Conservation (phyloP, 495 filamentous ascomycete species). For the Aspergillus coremiiformis region DNA sequence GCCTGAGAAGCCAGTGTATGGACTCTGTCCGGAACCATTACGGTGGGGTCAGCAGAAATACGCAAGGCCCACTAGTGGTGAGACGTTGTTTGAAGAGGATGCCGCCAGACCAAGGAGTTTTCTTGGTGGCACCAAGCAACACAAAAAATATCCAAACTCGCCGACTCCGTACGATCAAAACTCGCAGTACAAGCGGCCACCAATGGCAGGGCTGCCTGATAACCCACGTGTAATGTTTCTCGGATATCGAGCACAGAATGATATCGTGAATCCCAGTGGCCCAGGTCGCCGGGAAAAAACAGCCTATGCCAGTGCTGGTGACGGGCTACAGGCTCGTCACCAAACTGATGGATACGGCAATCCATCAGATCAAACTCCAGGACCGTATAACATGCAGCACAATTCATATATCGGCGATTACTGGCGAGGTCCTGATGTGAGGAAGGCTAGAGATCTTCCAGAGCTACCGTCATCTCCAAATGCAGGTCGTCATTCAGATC, state of each 20-base stretch:
- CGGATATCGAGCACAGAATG: constrained; percentile 16
- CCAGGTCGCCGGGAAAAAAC: constrained; percentile 8
- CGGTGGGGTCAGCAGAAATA: constrained; percentile 26
- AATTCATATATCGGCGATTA: constrained; percentile 10
- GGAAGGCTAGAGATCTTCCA: constrained; percentile 1
- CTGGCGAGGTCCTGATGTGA: constrained; percentile 11
- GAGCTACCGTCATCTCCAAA: constrained; percentile 3
- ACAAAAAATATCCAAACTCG: neutral
- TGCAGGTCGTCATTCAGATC: constrained; percentile 3
- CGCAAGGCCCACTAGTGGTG: constrained; percentile 25
- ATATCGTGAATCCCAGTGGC: constrained; percentile 3
- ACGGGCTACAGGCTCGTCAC: constrained; percentile 4
- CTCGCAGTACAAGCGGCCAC: constrained; percentile 7
- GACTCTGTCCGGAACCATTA: constrained; percentile 33
- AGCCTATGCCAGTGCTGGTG: constrained; percentile 4
- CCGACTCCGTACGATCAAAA: constrained; percentile 3
- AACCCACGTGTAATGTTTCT: constrained; percentile 34
- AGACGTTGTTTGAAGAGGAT: constrained; percentile 38
- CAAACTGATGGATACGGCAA: constrained; percentile 1
- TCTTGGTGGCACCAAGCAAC: constrained; percentile 6
- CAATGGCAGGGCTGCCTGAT: constrained; percentile 27
- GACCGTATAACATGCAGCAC: neutral
- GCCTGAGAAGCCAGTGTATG: constrained; percentile 18
- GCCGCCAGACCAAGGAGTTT: constrained; percentile 10
- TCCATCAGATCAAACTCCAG: neutral